Base-by-base conservation (phyloP, 2,329 filamentous ascomycete species). In the Diaporthe destruens region DNA sequence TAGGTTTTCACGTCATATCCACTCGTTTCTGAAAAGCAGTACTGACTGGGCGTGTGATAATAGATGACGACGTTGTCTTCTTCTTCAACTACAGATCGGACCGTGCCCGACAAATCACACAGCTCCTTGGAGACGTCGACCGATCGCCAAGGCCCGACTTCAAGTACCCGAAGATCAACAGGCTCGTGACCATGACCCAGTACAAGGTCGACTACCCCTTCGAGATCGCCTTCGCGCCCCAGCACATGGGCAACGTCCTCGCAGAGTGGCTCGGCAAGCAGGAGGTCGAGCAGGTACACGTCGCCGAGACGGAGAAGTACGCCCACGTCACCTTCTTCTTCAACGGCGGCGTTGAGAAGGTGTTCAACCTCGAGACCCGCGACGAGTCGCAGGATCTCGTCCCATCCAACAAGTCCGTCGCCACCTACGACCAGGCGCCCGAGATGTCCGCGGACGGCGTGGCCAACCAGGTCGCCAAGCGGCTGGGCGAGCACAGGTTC, bases 81-180 rank as follows among this genome's bases (percentile, higher is more conserved):
- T 98, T 98, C 91, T 99, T 99, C 93, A 99, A 99, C 91, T 99
- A 99, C 89, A 94, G 96, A 80, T 98, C 96, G 72, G 96, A 99
- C 83, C 95, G 96, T 82, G 96, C 96, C 69, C 94, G 96, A 78
- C 96, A 99, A 84, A 93, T 99, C 82, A 97, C 95, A 65, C 96
- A 98, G 85, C 89, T 99, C 56, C 87, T 99, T 71, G 96, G 96
- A 78, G 93, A 93, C 82, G 92, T 96, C 80, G 96, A 99, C 86
- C 94, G 94, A 80, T 97, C 94, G 32, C 95, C 95, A 71, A 90
- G 90, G 77, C 94, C 95, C 77, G 94, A 98, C 83, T 98, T 98
- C 88, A 88, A 93, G 59, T 98, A 95, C 87, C 96, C 96, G 78
- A 94, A 97, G 86, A 91, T 97, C 85, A 93, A 89, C 78, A 70